These are phyloP conservation scores for Baudoinia panamericana DNA, from an alignment of 495 filamentous ascomycete species.

Conservation along the genomic window DNA sequence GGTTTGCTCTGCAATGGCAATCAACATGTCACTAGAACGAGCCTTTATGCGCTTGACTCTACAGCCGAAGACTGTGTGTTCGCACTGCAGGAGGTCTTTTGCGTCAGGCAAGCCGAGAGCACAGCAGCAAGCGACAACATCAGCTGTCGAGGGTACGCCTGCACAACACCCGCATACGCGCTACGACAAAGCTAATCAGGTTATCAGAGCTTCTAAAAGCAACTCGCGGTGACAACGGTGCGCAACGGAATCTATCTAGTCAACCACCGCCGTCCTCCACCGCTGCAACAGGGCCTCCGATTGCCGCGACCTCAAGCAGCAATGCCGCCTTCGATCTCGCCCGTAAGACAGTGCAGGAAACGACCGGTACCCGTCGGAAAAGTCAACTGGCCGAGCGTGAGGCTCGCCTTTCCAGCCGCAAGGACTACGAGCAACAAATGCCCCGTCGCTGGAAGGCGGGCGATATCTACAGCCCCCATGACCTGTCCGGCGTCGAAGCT, in stretches of 20 bases:
- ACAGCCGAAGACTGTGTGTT: slow-evolving; percentile 5
- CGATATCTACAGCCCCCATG: slow-evolving; percentile 83
- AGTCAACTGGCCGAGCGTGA: too few relatives aligned
- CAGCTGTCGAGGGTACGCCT: slow-evolving; percentile 5
- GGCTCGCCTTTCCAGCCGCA: slow-evolving; percentile 4
- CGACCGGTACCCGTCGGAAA: background rate
- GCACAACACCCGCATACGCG: background rate
- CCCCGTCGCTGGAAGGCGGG: slow-evolving; percentile 51
- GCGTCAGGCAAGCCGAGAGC: slow-evolving; percentile 1
- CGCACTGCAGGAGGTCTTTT: slow-evolving; percentile 14
- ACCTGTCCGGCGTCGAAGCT: slow-evolving; percentile 64
- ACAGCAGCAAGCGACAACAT: slow-evolving; percentile 2
- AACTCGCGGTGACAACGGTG: background rate
- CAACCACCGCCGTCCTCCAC: background rate
- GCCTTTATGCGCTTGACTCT: slow-evolving; percentile 9
- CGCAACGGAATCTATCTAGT: background rate
- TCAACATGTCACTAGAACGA: slow-evolving; percentile 14
- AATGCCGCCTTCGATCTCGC: slow-evolving; percentile 3
- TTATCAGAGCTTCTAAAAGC: slow-evolving; percentile 5
- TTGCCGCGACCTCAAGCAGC: background rate
- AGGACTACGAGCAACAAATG: slow-evolving; percentile 17
- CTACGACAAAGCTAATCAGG: background rate
- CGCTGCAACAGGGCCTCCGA: background rate
- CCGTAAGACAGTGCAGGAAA: background rate
- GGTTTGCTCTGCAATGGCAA: too few relatives aligned